These are phyloP conservation scores for Rhizopus delemar DNA, from an alignment of 371 early-diverging fungal species.

Conservation along the genomic window DNA sequence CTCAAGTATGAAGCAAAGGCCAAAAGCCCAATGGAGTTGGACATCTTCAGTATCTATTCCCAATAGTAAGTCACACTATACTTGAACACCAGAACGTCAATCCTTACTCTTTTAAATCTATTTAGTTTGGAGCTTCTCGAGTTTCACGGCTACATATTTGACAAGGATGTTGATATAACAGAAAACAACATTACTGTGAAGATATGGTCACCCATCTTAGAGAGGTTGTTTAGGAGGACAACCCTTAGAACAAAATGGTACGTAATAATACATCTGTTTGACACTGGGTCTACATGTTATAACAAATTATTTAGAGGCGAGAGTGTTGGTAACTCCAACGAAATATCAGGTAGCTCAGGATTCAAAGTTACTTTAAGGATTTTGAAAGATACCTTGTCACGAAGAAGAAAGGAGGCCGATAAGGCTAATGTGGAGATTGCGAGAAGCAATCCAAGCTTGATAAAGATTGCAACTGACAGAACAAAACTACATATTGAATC, in stretches of 20 bases:
- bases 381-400: background rate
- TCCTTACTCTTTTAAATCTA: slow-evolving; percentile 2
- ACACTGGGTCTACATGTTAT: background rate
- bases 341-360: background rate
- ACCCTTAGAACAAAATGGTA: slow-evolving; percentile 6
- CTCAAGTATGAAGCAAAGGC: slow-evolving; percentile 94
- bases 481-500: background rate
- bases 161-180: slow-evolving; percentile 7
- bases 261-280: background rate
- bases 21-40: background rate
- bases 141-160: slow-evolving; percentile 1
- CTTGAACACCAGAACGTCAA: background rate
- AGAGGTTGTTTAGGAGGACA: slow-evolving; percentile 6
- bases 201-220: slow-evolving; percentile 2
- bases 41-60: slow-evolving; percentile 1
- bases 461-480: background rate
- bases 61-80: slow-evolving; percentile 2
- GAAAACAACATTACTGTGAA: background rate
- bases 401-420: background rate
- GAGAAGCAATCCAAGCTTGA: background rate
- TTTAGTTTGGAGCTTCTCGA: slow-evolving; percentile 8
- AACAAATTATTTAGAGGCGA: slow-evolving; percentile 5
- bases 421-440: slow-evolving; percentile 1
- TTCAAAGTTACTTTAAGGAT: slow-evolving; percentile 6
- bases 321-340: background rate